Evolutionary conservation across 768 basidiomycete species (phyloP), one percentile per base, ranked within the genome.

Genomic region (Termitomyces sp.): DNA sequence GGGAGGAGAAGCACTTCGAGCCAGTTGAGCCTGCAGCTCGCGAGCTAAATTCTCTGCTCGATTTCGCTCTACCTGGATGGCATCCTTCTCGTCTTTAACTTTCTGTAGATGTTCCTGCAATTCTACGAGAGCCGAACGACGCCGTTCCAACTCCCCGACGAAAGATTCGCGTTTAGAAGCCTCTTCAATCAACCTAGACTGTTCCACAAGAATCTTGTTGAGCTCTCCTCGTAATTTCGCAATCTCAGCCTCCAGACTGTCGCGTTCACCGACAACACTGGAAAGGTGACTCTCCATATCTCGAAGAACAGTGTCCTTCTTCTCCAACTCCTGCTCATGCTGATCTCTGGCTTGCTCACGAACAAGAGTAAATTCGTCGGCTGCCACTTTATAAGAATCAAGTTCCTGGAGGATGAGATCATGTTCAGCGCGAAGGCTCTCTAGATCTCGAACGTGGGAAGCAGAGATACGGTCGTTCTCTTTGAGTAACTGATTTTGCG

Each of bases 71-170:
- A 82, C 77, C 61, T 88, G 90, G 16, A 95, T 77, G 16, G 68
- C 79, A 70, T 92, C 93, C 73, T 90, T 91, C 75, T 93, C 91
- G 67, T 93, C 89, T 75, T 90, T 91, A 68, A 86, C 85, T 50
- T 83, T 85, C 71, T 92, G 90, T 28, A 94, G 76, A 64, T 83
- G 87, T 62, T 89, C 87, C 66, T 93, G 91, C 72, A 89, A 75
- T 67, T 94, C 92, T 28, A 88, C 87, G 16, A 94, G 78, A 33
- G 86, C 78, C 9, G 86, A 87, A 28, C 90, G 90, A 71, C 92
- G 90, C 39, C 80, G 84, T 66, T 94, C 91, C 38, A 94, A 77
- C 68, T 95, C 91, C 22, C 83, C 80, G 11, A 84, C 84, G 40
- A 92, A 79, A 18, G 89, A 87, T 66, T 92, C 85, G 44, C 86